Evolutionary conservation across 2,329 filamentous ascomycete species (phyloP).

Genomic region (Penicillium concentricum): DNA sequence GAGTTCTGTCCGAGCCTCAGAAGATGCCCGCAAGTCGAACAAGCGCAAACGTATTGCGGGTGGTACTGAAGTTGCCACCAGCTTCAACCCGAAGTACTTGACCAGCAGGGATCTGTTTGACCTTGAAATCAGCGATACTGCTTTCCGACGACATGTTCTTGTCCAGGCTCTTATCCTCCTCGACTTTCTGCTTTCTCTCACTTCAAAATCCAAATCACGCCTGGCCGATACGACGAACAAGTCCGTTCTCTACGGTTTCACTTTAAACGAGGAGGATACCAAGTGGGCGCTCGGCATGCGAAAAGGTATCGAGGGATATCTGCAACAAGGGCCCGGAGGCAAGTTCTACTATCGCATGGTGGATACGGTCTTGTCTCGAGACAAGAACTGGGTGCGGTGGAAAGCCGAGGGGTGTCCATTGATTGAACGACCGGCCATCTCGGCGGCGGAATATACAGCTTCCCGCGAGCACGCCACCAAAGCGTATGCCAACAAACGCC

Average conservation of each 20-base stretch:
- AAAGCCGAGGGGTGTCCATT: slow-evolving; percentile 91
- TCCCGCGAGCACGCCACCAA: slow-evolving; percentile 66
- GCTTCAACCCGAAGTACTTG: slow-evolving; percentile 96
- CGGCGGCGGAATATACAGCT: slow-evolving; percentile 65
- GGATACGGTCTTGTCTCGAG: slow-evolving; percentile 88
- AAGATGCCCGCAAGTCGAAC: slow-evolving; percentile 62
- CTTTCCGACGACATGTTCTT: slow-evolving; percentile 89
- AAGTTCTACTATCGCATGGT: slow-evolving; percentile 96
- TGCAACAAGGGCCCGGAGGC: slow-evolving; percentile 77
- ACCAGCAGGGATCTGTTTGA: slow-evolving; percentile 97
- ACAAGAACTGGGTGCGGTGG: slow-evolving; percentile 99
- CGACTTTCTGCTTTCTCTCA: slow-evolving; percentile 91
- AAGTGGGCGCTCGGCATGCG: slow-evolving; percentile 84
- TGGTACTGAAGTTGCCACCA: slow-evolving; percentile 64
- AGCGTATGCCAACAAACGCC: slow-evolving; percentile 67
- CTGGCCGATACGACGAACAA: slow-evolving; percentile 74
- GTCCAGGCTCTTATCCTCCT: slow-evolving; percentile 93
- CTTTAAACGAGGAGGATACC: slow-evolving; percentile 77
- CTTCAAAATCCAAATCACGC: slow-evolving; percentile 76
- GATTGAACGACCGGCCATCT: slow-evolving; percentile 74
- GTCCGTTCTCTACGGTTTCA: slow-evolving; percentile 81
- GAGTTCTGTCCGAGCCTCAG: slow-evolving; percentile 55
- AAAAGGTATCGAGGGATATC: slow-evolving; percentile 73
- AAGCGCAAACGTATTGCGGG: slow-evolving; percentile 70
- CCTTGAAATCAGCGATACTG: slow-evolving; percentile 90